A percentile compares a stretch with the other conserved stretches of the same genome.
Evolutionary conservation across 257 asterid genomes (phyloP).

Genomic region (Mentha longifolia): DNA sequence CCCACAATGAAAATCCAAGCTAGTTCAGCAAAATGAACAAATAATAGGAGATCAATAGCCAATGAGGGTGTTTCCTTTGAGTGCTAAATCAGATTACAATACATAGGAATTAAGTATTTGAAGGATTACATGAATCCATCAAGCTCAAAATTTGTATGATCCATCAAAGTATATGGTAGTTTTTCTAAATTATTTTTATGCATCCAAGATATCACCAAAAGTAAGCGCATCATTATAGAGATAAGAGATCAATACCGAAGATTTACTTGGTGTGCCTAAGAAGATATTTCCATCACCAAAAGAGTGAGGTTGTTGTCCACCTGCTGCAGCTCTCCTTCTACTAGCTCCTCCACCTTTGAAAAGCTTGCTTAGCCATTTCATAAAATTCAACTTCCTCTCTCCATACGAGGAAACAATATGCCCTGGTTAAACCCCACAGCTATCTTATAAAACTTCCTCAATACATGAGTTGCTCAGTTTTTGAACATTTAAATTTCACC

Average conservation of each 20-base stretch:
- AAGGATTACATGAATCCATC: neutral
- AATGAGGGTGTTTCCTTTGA: too few relatives aligned
- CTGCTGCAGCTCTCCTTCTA: constrained; percentile 25
- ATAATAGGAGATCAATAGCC: too few relatives aligned
- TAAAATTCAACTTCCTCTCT: constrained; percentile 73
- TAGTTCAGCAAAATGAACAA: constrained; percentile 20
- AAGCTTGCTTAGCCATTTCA: constrained; percentile 56
- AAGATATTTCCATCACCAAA: constrained; percentile 72
- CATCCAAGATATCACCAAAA: neutral
- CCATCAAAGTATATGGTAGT: too few relatives aligned
- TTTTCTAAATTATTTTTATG: neutral
- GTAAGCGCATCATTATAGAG: neutral
- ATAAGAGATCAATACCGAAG: constrained; percentile 47
- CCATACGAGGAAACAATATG: constrained; percentile 63
- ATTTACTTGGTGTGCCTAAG: constrained; percentile 58
- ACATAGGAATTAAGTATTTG: constrained; percentile 1
- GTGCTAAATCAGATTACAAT: too few relatives aligned
- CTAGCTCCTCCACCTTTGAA: constrained; percentile 25
- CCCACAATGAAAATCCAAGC: neutral
- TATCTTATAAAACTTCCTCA: constrained; percentile 26
- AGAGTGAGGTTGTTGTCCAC: constrained; percentile 38
- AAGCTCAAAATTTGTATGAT: neutral
- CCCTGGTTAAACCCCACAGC: constrained; percentile 65
- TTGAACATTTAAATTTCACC: neutral
- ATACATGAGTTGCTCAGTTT: neutral